Evolutionary conservation across 495 filamentous ascomycete genomes (phyloP).

Genomic region (Neurospora sp.): DNA sequence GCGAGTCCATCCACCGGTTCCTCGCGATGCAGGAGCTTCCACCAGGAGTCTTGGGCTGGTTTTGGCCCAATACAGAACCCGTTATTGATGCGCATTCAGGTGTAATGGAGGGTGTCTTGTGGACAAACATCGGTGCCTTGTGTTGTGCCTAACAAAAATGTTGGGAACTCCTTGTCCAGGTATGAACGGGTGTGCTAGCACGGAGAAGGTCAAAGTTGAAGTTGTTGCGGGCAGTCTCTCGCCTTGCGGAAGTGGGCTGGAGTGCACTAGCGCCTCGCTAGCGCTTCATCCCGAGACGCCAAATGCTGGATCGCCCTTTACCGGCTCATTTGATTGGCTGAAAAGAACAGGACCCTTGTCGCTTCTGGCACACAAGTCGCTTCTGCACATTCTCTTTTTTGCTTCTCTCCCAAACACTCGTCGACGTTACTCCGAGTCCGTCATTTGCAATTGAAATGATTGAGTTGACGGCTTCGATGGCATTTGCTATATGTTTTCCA

Average conservation of each 20-base stretch:
- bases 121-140: not conserved
- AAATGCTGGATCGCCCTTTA: slow-evolving; percentile 19
- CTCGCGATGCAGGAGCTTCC: not conserved
- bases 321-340: slow-evolving; percentile 13
- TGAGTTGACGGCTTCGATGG: not conserved
- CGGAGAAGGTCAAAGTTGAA: not conserved
- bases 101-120: not conserved
- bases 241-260: not conserved
- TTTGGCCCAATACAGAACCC: not conserved
- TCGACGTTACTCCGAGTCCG: not conserved
- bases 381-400: slow-evolving; percentile 1
- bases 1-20: not conserved
- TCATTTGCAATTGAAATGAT: not conserved
- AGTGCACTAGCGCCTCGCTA: slow-evolving; percentile 18
- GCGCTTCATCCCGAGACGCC: slow-evolving; percentile 29
- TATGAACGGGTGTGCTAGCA: not conserved
- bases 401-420: not conserved
- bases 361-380: slow-evolving; percentile 23
- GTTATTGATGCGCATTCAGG: not conserved
- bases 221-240: not conserved
- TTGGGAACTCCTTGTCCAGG: not conserved
- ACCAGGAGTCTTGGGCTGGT: not conserved
- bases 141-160: not conserved
- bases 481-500: not conserved
- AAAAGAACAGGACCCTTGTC: slow-evolving; percentile 7